Base-by-base conservation (phyloP, 768 basidiomycete species). In the Dacryopinax spathularia region DNA sequence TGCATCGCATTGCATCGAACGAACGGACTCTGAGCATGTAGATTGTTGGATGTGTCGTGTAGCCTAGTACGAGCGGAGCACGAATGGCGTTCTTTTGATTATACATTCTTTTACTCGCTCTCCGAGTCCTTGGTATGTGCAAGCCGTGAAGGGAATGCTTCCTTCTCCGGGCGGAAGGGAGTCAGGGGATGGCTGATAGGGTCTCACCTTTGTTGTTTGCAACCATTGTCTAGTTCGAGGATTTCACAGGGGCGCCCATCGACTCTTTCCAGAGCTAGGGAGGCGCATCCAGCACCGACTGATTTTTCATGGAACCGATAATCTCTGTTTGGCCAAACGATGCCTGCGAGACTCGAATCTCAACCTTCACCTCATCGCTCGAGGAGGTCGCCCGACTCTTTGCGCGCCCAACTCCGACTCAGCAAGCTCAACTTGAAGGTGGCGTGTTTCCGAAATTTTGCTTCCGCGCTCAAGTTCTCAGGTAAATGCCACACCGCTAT, bases 401-500 rank as follows among this genome's bases (percentile, higher is more conserved):
- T n/a, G n/a, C n/a, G n/a, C n/a, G n/a, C n/a, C n/a, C n/a, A n/a
- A n/a, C n/a, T n/a, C n/a, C 36, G 36, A 37, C 10, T 37, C 36
- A 37, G n/a, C 36, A 37, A 37, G 36, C 36, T 10, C 12, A 10
- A n/a, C n/a, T n/a, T 15, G 29, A 20, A 10, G 18, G 48, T 56
- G 48, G 48, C 48, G 48, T n/a, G 48, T 29, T 10, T 6, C 29
- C 22, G 48, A 56, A 56, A 56, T 27, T 56, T 56, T 15, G 48
- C 29, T 20, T 31, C 48, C 48, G 48, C 48, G 29, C 48, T 44
- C 48, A 56, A 56, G 48, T 56, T 56, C n/a, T n/a, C n/a, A n/a
- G n/a, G n/a, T n/a, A n/a, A n/a, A n/a, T n/a, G n/a, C n/a, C n/a
- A n/a, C n/a, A n/a, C n/a, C n/a, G n/a, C n/a, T n/a, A n/a, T n/a